Evolutionary conservation across 2,329 filamentous ascomycete genomes (phyloP).

Genomic region (Colletotrichum lindemuthianum): DNA sequence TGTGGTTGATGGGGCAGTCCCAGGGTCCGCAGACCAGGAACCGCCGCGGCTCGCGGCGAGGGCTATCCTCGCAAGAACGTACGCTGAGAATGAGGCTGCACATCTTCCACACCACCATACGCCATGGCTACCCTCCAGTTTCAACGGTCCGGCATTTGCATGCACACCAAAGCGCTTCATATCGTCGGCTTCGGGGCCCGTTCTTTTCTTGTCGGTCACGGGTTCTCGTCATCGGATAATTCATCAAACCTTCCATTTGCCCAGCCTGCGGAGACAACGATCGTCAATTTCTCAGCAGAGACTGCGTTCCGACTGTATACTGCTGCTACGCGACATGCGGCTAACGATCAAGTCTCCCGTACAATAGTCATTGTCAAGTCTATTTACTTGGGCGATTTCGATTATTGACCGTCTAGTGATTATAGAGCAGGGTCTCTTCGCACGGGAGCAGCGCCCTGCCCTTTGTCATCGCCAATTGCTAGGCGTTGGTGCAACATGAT

Average conservation of each 20-base stretch:
- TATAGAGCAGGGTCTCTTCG: not conserved
- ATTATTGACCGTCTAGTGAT: too few relatives aligned
- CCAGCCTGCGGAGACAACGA: too few relatives aligned
- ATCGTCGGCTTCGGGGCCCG: too few relatives aligned
- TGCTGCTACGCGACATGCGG: too few relatives aligned
- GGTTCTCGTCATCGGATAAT: too few relatives aligned
- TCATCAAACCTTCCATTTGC: too few relatives aligned
- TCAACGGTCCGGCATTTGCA: constrained; percentile 27
- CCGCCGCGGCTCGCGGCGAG: constrained; percentile 18
- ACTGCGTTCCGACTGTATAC: too few relatives aligned
- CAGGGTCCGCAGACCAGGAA: constrained; percentile 17
- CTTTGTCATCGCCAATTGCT: constrained; percentile 14
- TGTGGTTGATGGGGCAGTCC: constrained; percentile 33
- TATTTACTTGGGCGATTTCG: too few relatives aligned
- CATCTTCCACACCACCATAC: constrained; percentile 27
- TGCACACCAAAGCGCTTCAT: not conserved
- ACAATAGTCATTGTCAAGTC: too few relatives aligned
- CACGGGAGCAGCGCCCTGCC: constrained; percentile 2
- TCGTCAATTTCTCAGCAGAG: too few relatives aligned
- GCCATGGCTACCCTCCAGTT: constrained; percentile 15
- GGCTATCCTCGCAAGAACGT: constrained; percentile 30
- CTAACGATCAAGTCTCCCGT: too few relatives aligned
- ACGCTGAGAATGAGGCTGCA: constrained; percentile 36
- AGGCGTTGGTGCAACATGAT: constrained; percentile 7
- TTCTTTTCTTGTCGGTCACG: too few relatives aligned